Evolutionary conservation across 1,284 basidiomycete species (phyloP).

Genomic region (Phaffia rhodozyma): DNA sequence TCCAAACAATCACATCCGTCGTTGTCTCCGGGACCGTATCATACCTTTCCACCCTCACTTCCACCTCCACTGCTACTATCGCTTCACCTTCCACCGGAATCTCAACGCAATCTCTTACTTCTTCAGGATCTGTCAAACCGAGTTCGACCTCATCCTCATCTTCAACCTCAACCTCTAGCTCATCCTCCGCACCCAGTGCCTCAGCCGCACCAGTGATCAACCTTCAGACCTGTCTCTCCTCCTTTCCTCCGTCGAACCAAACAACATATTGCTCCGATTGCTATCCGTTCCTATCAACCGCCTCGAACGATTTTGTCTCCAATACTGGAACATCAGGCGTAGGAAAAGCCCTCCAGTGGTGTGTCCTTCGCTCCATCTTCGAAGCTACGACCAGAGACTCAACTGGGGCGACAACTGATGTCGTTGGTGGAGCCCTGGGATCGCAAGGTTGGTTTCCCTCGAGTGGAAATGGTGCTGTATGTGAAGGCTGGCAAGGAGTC

Average conservation of each 20-base stretch:
- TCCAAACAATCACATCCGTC: too few relatives aligned
- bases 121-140: constrained; percentile 9
- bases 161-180: not conserved
- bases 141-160: constrained; percentile 20
- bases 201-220: constrained; percentile 19
- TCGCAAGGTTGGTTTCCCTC: not conserved
- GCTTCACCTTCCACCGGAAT: too few relatives aligned
- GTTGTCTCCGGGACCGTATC: too few relatives aligned
- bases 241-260: constrained; percentile 25
- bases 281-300: constrained; percentile 24
- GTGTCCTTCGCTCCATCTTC: constrained; percentile 31
- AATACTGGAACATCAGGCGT: constrained; percentile 26
- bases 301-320: constrained; percentile 29
- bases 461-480: constrained; percentile 25
- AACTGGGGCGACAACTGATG: not conserved
- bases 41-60: too few relatives aligned
- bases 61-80: too few relatives aligned
- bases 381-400: constrained; percentile 15
- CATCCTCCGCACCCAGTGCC: constrained; percentile 18
- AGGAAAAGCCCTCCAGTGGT: constrained; percentile 34
- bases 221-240: constrained; percentile 27
- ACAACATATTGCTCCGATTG: constrained; percentile 31
- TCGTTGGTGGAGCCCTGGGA: not conserved
- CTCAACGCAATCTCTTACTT: too few relatives aligned
- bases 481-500: constrained; percentile 31